Base-by-base conservation (phyloP, 495 filamentous ascomycete genomes). In the Darksidea phi region DNA sequence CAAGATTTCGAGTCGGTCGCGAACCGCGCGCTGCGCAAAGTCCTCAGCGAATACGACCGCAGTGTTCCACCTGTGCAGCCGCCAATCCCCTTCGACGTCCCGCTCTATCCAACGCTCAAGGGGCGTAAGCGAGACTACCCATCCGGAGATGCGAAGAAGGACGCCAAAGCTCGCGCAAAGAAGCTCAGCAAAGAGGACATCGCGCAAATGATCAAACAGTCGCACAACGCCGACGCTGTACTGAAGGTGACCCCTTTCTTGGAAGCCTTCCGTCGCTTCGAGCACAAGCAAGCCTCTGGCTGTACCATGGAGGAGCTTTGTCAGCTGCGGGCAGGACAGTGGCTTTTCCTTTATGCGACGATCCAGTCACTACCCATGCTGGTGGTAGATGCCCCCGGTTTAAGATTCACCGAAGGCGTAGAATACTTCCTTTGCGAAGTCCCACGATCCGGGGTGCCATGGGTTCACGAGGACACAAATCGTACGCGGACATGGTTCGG, bases 391-490 rank as follows among this genome's bases (percentile, higher is more conserved):
- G 91, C 90, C 2, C 88, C 88, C 1, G 88, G 84, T 11, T 73
- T 96, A 41, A 80, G 81, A 57, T 93, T 80, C 64, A 88, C 82
- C 0, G 84, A 96, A 26, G 87, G 85, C 3, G 91, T 95, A 11
- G 95, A 97, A 72, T 96, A 97, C 75, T 97, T 97, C 78, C 82
- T 97, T n/a, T 97, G 92, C 74, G 84, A 96, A 71, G 86, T 90
- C 10, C 86, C 92, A 0, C 86, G 88, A 65, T 88, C 88, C 20
- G 86, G 86, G 61, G 79, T 86, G 1, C 93, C 94, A 1, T 98
- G 94, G 95, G 85, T 87, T 48, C 84, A 88, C 53, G 87, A 91
- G 48, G 78, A 80, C 60, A 80, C 78, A 59, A 83, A 83, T 57
- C 79, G 80, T 26, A 82, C 82, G 64, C 83, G 84, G 69, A 86